phyloP scores from a whole-genome alignment of 768 basidiomycete species.

The Leucosporidium creatinivorum region DNA sequence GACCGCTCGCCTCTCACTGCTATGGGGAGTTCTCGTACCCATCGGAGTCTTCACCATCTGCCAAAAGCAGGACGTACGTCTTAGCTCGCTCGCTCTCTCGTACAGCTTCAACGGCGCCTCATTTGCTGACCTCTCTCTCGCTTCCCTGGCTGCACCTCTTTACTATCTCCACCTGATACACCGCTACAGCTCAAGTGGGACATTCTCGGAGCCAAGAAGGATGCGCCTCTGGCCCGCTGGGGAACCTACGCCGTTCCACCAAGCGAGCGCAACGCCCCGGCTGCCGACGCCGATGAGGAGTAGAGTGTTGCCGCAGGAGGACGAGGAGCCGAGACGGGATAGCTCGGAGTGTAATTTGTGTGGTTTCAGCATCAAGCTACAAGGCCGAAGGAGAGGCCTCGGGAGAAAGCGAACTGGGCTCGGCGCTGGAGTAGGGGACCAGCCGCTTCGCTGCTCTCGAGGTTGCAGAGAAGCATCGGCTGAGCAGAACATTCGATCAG shows the following conservation, averaged over 20 bases:
- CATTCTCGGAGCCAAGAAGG: constrained; percentile 14
- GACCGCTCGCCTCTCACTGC: constrained; percentile 38
- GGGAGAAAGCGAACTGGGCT: no score
- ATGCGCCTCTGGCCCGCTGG: constrained; percentile 28
- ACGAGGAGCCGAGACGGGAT: no score
- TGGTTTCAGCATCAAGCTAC: no score
- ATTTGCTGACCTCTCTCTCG: not conserved
- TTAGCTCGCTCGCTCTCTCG: not conserved
- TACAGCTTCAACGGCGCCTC: not conserved
- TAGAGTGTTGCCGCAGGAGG: not conserved
- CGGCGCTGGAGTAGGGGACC: no score
- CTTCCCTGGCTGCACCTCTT: not conserved
- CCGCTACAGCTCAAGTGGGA: constrained; percentile 33
- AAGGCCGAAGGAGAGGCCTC: no score
- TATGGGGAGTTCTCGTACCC: constrained; percentile 39
- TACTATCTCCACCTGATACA: not conserved
- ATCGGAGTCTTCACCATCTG: constrained; percentile 37
- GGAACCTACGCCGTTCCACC: constrained; percentile 12
- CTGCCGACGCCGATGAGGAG: constrained; percentile 15
- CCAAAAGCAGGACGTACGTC: constrained; percentile 23
- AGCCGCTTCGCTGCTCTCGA: no score
- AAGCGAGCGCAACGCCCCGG: constrained; percentile 10
- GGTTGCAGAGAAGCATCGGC: no score
- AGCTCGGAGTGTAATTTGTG: no score
- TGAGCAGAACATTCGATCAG: no score